These are phyloP conservation scores for Ceratobasidium sp. DNA, from an alignment of 1,284 basidiomycete genomes.

Conservation along the genomic window DNA sequence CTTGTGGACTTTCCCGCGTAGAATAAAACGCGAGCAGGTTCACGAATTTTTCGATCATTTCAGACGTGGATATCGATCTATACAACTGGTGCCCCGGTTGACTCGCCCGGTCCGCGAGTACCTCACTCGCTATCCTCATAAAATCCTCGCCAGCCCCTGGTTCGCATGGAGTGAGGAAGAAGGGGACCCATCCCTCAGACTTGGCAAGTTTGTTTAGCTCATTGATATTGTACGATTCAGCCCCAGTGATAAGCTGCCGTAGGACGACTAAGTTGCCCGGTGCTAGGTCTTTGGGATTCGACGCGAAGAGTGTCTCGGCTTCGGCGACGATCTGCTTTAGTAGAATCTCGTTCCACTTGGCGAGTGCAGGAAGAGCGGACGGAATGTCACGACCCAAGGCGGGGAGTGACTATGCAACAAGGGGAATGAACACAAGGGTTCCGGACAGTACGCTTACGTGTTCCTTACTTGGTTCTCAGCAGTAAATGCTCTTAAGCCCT, in stretches of 20 bases:
- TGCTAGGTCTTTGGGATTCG: constrained; percentile 6
- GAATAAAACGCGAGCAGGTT: constrained; percentile 10
- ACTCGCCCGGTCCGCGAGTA: constrained; percentile 13
- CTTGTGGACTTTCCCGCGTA: background rate
- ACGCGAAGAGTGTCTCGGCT: background rate
- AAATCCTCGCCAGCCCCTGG: background rate
- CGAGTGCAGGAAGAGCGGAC: background rate
- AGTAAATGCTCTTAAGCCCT: too few relatives aligned
- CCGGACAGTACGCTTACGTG: too few relatives aligned
- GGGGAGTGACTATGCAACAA: too few relatives aligned
- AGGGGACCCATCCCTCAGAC: constrained; percentile 31
- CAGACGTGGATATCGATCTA: constrained; percentile 20
- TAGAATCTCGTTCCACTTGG: background rate
- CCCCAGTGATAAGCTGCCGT: background rate
- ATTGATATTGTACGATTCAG: constrained; percentile 1
- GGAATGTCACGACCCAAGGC: too few relatives aligned
- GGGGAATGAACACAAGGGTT: too few relatives aligned
- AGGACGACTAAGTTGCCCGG: constrained; percentile 19
- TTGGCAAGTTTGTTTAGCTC: background rate
- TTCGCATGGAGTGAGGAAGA: constrained; percentile 21
- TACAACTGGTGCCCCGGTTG: constrained; percentile 21
- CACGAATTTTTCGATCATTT: constrained; percentile 22
- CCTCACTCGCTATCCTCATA: constrained; percentile 7
- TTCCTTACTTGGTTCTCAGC: too few relatives aligned
- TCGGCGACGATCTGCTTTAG: background rate